phyloP scores from a whole-genome alignment of 306 rosid species.

The Phaseolus lunatus region DNA sequence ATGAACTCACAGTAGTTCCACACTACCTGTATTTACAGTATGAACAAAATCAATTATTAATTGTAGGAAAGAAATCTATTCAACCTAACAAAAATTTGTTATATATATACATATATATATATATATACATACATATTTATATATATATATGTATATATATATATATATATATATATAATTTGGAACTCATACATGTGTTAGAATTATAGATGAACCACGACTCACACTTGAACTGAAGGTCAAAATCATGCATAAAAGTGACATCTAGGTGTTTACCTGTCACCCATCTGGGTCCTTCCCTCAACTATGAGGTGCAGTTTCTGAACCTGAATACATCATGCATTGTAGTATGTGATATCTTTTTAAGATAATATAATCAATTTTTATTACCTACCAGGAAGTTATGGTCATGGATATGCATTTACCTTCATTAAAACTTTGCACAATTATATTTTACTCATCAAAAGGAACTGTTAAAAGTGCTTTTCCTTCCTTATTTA shows the following conservation, averaged over 20 bases:
- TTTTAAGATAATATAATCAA: background rate
- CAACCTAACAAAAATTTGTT: too few relatives aligned
- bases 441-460: background rate
- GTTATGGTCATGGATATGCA: background rate
- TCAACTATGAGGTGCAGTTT: background rate
- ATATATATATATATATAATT: too few relatives aligned
- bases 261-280: background rate
- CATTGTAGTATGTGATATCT: background rate
- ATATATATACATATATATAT: too few relatives aligned
- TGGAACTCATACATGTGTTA: too few relatives aligned
- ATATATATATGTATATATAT: too few relatives aligned
- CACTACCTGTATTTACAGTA: too few relatives aligned
- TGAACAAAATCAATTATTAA: too few relatives aligned
- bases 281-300: background rate
- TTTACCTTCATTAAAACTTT: background rate
- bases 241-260: background rate
- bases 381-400: background rate
- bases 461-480: background rate
- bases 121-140: too few relatives aligned
- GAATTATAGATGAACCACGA: background rate
- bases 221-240: background rate
- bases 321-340: background rate
- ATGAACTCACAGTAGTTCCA: too few relatives aligned
- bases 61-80: too few relatives aligned
- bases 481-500: background rate